phyloP scores from a whole-genome alignment of 495 filamentous ascomycete species.

The Amorphotheca resinae region DNA sequence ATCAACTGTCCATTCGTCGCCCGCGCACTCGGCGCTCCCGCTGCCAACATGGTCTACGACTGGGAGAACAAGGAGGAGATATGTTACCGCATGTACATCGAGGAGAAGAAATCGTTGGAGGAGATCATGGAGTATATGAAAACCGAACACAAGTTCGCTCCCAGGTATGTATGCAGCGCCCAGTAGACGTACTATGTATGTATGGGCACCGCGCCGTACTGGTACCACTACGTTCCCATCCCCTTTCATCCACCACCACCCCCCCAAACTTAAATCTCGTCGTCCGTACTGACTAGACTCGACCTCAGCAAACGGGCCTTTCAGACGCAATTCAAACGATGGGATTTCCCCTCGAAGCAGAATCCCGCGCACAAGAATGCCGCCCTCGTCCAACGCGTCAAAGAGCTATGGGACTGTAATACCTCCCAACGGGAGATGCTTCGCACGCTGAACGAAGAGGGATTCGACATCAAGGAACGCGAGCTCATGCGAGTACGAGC shows the following conservation, averaged over 20 bases:
- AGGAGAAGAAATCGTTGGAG: conserved; percentile 54
- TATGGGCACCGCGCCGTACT: conserved; percentile 6
- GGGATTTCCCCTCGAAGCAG: conserved; percentile 65
- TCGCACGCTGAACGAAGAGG: conserved; percentile 45
- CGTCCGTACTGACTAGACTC: conserved; percentile 10
- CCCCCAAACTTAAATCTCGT: not conserved
- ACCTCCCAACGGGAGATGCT: conserved; percentile 60
- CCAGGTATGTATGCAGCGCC: conserved; percentile 38
- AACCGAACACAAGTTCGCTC: conserved; percentile 46
- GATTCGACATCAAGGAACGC: conserved; percentile 56
- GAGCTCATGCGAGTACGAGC: conserved; percentile 54
- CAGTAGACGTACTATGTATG: conserved; percentile 13
- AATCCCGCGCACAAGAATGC: conserved; percentile 56
- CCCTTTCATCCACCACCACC: not conserved
- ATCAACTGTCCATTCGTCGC: too few relatives aligned
- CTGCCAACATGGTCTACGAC: conserved; percentile 52
- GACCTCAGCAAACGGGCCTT: conserved; percentile 53
- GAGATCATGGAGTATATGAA: conserved; percentile 54
- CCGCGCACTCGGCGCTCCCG: conserved; percentile 4
- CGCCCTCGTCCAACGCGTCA: conserved; percentile 50
- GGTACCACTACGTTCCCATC: too few relatives aligned
- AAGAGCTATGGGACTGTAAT: conserved; percentile 67
- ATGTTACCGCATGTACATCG: conserved; percentile 62
- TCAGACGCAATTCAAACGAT: conserved; percentile 61
- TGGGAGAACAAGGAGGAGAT: conserved; percentile 60